Conservation (phyloP, 768 basidiomycete genomes). For the Tulasnella sp. region DNA sequence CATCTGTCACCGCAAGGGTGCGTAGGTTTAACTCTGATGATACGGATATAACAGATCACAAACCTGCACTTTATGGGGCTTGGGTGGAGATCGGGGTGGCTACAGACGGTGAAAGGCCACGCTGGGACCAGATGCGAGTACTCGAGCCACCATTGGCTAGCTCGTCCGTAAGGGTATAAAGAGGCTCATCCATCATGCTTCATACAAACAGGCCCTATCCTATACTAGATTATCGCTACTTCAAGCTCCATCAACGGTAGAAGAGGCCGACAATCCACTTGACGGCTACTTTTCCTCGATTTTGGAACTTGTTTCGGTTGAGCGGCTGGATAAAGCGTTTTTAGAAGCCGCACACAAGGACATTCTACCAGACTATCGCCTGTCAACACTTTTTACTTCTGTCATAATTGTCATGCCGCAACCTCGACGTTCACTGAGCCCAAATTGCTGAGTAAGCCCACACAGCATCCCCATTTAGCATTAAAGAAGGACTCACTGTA, state of each 20-base stretch:
- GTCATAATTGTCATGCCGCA: too few relatives aligned
- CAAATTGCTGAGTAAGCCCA: too few relatives aligned
- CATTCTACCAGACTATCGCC: too few relatives aligned
- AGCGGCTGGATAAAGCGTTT: background rate
- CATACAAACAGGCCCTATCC: background rate
- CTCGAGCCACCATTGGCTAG: background rate
- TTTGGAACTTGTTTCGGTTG: background rate
- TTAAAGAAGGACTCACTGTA: too few relatives aligned
- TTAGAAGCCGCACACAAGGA: background rate
- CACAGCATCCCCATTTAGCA: too few relatives aligned
- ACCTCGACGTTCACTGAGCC: too few relatives aligned
- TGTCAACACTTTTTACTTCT: too few relatives aligned
- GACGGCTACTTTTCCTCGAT: background rate
- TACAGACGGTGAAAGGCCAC: background rate
- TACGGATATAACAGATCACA: background rate
- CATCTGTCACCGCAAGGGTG: background rate
- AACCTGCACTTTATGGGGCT: background rate
- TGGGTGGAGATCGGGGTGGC: background rate
- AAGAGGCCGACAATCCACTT: background rate
- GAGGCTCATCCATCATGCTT: background rate
- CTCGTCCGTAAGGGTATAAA: too few relatives aligned
- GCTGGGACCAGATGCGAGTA: background rate
- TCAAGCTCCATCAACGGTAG: background rate
- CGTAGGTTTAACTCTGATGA: background rate
- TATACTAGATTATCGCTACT: background rate